Conservation (phyloP, 768 basidiomycete species). For the Trametes sanguinea region DNA sequence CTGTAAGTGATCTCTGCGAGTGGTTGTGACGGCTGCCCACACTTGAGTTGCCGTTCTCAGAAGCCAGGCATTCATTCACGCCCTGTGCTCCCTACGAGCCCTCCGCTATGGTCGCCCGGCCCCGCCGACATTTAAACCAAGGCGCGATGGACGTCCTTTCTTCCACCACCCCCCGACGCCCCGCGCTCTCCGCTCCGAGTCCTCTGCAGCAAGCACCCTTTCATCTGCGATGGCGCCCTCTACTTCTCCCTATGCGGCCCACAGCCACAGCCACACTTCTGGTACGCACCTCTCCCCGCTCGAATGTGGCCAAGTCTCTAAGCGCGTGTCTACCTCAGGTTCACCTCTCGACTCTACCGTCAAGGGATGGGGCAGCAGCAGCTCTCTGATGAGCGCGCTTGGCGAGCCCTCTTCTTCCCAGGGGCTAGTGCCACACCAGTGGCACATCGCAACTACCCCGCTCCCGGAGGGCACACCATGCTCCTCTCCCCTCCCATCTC, state of each 20-base stretch:
- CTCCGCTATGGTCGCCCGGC: conserved; percentile 4
- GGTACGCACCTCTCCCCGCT: not conserved
- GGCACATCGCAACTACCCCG: conserved; percentile 11
- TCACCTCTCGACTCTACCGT: not conserved
- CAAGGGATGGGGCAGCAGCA: not conserved
- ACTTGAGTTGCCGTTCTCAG: not conserved
- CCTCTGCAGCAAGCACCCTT: not conserved
- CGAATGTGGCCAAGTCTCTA: not conserved
- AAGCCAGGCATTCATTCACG: not conserved
- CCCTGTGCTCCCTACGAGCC: not conserved
- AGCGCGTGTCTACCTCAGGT: not conserved
- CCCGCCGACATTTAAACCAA: conserved; percentile 12
- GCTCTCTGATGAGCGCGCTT: conserved; percentile 3
- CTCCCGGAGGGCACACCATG: not conserved
- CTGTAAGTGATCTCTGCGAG: not conserved
- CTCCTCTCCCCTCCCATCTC: not conserved
- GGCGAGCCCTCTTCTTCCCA: conserved; percentile 2
- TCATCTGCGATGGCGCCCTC: not conserved
- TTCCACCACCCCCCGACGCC: conserved; percentile 11
- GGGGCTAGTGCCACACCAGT: conserved; percentile 8
- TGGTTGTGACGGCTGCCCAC: not conserved
- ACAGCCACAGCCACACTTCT: conserved; percentile 1
- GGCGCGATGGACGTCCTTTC: conserved; percentile 8
- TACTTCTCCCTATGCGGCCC: not conserved
- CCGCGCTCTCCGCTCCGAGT: not conserved